Evolutionary conservation across 495 filamentous ascomycete genomes (phyloP).

Genomic region (Extremus antarcticus): DNA sequence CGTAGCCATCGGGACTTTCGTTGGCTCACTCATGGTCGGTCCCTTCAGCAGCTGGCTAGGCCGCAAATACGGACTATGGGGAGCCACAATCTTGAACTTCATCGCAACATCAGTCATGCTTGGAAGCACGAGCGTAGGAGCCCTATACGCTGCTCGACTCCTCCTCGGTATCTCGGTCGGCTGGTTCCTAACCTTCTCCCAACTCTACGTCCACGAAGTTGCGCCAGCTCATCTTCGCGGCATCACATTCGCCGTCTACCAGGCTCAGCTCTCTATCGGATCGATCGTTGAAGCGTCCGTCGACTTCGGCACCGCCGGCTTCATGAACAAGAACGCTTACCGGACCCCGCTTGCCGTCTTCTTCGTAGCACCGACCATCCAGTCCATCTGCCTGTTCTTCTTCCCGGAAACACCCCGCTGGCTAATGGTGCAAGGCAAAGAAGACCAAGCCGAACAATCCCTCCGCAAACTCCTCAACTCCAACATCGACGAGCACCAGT

Average conservation of each 20-base stretch:
- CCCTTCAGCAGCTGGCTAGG: constrained; percentile 39
- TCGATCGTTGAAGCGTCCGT: constrained; percentile 51
- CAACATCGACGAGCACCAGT: constrained; percentile 17
- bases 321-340: constrained; percentile 39
- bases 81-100: constrained; percentile 39
- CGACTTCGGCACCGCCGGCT: constrained; percentile 45
- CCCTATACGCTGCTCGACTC: constrained; percentile 45
- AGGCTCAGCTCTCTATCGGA: constrained; percentile 40
- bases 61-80: constrained; percentile 39
- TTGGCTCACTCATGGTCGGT: constrained; percentile 33
- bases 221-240: constrained; percentile 42
- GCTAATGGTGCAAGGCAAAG: constrained; percentile 41
- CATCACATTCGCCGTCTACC: constrained; percentile 41
- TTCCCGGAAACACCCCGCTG: constrained; percentile 56
- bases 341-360: constrained; percentile 50
- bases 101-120: constrained; percentile 48
- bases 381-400: constrained; percentile 44
- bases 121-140: constrained; percentile 40
- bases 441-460: constrained; percentile 39
- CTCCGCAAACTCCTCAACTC: constrained; percentile 38
- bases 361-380: constrained; percentile 44
- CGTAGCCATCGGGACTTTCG: constrained; percentile 49
- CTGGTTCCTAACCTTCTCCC: constrained; percentile 48
- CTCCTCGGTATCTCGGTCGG: constrained; percentile 48
- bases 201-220: constrained; percentile 48